Evolutionary conservation across 176 grass and related monocot species (phyloP).

Genomic region (Rhynchospora pubera): DNA sequence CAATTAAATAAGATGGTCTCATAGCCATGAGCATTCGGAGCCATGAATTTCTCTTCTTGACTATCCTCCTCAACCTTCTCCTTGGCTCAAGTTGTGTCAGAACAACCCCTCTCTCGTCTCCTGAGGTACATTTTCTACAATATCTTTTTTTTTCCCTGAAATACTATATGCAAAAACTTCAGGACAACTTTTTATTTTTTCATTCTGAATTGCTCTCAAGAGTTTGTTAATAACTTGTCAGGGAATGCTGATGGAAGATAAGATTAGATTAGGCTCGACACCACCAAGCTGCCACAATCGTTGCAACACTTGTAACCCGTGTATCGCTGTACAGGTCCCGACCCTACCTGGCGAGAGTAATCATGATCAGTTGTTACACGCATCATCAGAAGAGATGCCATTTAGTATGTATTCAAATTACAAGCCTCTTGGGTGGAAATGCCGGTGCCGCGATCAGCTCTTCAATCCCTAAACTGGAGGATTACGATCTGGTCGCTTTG

Average conservation of each 20-base stretch:
- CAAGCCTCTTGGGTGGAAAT: conserved; percentile 81
- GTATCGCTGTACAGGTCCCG: conserved; percentile 64
- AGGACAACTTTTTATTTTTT: neutral
- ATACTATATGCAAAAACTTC: neutral
- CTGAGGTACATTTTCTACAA: conserved; percentile 12
- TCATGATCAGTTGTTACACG: neutral
- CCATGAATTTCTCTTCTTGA: conserved; percentile 28
- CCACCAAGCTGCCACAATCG: conserved; percentile 67
- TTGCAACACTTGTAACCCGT: conserved; percentile 67
- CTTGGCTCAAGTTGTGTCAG: neutral
- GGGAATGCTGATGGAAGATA: conserved; percentile 25
- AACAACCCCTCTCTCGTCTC: conserved; percentile 15
- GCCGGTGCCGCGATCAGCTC: conserved; percentile 55
- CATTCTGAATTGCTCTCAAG: neutral
- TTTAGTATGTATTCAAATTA: conserved; percentile 41
- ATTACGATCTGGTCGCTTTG: neutral
- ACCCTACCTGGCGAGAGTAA: conserved; percentile 25
- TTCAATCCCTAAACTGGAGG: conserved; percentile 46
- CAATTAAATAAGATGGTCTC: conserved; percentile 7
- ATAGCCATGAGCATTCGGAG: conserved; percentile 17
- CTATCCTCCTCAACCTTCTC: conserved; percentile 2
- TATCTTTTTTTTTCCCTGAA: neutral
- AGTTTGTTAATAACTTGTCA: neutral
- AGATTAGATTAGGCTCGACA: conserved; percentile 66
- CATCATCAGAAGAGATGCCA: neutral